Evolutionary conservation across 371 early-diverging fungal species (phyloP).

Genomic region (Mucor saturninus): DNA sequence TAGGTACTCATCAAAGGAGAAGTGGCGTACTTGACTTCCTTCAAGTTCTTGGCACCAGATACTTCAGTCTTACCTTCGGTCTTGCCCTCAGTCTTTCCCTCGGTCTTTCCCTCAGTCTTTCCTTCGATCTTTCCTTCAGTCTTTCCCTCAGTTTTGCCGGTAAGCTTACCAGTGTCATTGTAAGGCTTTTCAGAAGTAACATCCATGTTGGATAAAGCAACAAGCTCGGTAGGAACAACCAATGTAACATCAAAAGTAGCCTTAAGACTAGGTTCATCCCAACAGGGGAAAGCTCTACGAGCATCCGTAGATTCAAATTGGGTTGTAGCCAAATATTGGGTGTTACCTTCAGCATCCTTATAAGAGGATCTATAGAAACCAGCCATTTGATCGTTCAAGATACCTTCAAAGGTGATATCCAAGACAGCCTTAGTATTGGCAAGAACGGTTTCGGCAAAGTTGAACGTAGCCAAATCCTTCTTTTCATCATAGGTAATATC

Average conservation of each 20-base stretch:
- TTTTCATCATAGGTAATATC: conserved; percentile 67
- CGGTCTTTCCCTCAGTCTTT: conserved; percentile 28
- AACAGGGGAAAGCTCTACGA: conserved; percentile 92
- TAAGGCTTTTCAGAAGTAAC: conserved; percentile 60
- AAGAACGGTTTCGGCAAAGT: conserved; percentile 68
- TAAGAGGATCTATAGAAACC: conserved; percentile 90
- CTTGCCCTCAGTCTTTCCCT: conserved; percentile 34
- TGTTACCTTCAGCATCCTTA: conserved; percentile 73
- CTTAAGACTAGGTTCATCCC: conserved; percentile 89
- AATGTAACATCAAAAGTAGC: conserved; percentile 90
- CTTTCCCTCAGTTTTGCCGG: conserved; percentile 36
- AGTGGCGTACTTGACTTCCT: conserved; percentile 76
- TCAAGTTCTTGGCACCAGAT: conserved; percentile 32
- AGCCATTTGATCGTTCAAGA: conserved; percentile 84
- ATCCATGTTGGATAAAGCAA: conserved; percentile 90
- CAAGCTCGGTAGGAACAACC: conserved; percentile 69
- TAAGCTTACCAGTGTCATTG: conserved; percentile 30
- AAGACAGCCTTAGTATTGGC: conserved; percentile 73
- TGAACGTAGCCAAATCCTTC: conserved; percentile 74
- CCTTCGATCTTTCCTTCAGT: conserved; percentile 36
- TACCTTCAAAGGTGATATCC: conserved; percentile 72
- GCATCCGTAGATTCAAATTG: conserved; percentile 96
- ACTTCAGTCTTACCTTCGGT: conserved; percentile 34
- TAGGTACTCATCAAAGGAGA: conserved; percentile 93
- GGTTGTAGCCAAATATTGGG: conserved; percentile 80